Evolutionary conservation across 306 rosid genomes (phyloP), one percentile per base, ranked within the genome.

Genomic region (Calophaca sinica): DNA sequence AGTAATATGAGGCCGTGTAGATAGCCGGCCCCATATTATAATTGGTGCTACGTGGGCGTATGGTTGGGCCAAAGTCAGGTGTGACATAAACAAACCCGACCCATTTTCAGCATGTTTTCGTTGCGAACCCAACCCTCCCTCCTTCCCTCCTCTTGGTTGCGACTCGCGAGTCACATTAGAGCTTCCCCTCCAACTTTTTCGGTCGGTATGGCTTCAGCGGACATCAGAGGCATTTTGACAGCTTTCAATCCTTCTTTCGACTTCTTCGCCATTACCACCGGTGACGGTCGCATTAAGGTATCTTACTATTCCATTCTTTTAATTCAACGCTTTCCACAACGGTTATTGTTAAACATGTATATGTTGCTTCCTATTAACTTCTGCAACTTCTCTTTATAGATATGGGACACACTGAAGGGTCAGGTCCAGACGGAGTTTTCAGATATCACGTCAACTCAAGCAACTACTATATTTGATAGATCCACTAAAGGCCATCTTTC

Each of bases 271-370:
- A 77, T 91, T 59, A 79, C 90, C 79, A 66, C 96, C 31, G 98
- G 98, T 3, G 98, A 90, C 82, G 97, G 98, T 31, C 94, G 98
- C 35, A 84, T 94, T 9, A 94, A 93, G 98, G 98, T 90, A 66
- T 35, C 9, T 14, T 36, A 12, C 28, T 20, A 4, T 9, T 46
- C 51, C 35, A 5, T 48, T 58, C 9, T 0, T 7, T 57, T 14
- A 2, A 12, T 2, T 44, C 49, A 13, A 31, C 53, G 14, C 29
- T 41, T 63, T 76, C 29, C 10, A 31, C 13, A 7, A 2, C 26
- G 26, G 9, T 58, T 70, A 10, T 2, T 7, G 5, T n/a, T 9
- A 20, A 4, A 8, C 7, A 33, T 33, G 36, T 33, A 0, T 2
- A 2, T 45, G 13, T 39, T 63, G 52, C 33, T 70, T 59, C 11